Conservation (phyloP, 2,329 filamentous ascomycete genomes). For the Diaporthe sp. region DNA sequence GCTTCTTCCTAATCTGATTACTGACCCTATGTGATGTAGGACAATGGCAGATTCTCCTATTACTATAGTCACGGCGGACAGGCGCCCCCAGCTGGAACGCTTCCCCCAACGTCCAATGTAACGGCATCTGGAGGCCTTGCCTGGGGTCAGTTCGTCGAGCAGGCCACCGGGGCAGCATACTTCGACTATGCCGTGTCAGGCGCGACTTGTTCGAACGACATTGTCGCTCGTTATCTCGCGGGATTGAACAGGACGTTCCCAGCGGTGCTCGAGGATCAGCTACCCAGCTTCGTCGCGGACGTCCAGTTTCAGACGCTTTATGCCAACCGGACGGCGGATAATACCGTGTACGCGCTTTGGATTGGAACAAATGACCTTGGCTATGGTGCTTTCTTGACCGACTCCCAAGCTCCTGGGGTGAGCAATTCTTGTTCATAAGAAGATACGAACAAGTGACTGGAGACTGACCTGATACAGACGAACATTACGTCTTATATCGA, state of each 20-base stretch:
- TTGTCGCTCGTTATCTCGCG: constrained; percentile 68
- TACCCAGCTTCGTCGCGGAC: constrained; percentile 69
- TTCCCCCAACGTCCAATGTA: constrained; percentile 58
- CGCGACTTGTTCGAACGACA: constrained; percentile 78
- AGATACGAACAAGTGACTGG: not conserved
- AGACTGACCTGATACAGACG: constrained; percentile 48
- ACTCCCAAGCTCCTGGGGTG: constrained; percentile 66
- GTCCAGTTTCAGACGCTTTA: constrained; percentile 57
- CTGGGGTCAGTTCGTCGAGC: constrained; percentile 77
- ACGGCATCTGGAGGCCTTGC: constrained; percentile 75
- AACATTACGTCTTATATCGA: constrained; percentile 75
- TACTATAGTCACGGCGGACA: constrained; percentile 69
- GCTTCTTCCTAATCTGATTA: not conserved
- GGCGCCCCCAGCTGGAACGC: constrained; percentile 71
- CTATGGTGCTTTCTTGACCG: constrained; percentile 72
- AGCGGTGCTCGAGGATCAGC: constrained; percentile 71
- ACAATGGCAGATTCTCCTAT: constrained; percentile 76
- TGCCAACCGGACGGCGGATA: constrained; percentile 59
- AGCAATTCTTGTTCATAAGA: not conserved
- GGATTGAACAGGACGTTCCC: constrained; percentile 69
- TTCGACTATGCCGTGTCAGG: constrained; percentile 81
- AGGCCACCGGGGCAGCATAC: constrained; percentile 67
- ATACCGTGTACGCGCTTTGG: constrained; percentile 82
- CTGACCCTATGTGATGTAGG: constrained; percentile 47
- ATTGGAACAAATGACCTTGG: constrained; percentile 87